Evolutionary conservation across 345 rosid species (phyloP).

Genomic region (Odontarrhena argentea): DNA sequence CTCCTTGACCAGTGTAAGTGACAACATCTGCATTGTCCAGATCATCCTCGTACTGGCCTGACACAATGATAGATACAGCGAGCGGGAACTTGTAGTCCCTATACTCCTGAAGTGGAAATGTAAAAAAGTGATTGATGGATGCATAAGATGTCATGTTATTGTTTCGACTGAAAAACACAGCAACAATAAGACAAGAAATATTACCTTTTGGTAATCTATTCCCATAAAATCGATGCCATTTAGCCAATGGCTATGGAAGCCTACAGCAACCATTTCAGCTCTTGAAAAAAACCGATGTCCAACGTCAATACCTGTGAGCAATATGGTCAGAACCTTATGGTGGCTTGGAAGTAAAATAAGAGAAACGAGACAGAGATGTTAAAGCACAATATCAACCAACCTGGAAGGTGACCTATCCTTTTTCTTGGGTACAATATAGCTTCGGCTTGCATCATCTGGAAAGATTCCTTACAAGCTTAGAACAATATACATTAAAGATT

Average conservation of each 20-base stretch:
- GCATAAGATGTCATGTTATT: not conserved
- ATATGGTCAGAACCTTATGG: slow-evolving; percentile 1
- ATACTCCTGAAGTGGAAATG: slow-evolving; percentile 50
- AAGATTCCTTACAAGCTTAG: not conserved
- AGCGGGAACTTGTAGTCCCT: slow-evolving; percentile 59
- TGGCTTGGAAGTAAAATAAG: slow-evolving; percentile 8
- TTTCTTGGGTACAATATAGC: slow-evolving; percentile 57
- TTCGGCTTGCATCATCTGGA: slow-evolving; percentile 59
- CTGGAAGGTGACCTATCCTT: slow-evolving; percentile 76
- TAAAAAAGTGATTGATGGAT: not conserved
- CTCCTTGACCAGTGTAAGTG: slow-evolving; percentile 94
- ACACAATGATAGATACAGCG: slow-evolving; percentile 73
- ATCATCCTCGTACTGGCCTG: slow-evolving; percentile 98
- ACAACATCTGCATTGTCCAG: slow-evolving; percentile 89
- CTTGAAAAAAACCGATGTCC: slow-evolving; percentile 92
- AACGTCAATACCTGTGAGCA: slow-evolving; percentile 70
- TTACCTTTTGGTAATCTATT: slow-evolving; percentile 52
- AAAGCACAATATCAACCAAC: slow-evolving; percentile 45
- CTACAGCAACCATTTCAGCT: slow-evolving; percentile 91
- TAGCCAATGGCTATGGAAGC: slow-evolving; percentile 92
- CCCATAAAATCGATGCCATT: slow-evolving; percentile 95
- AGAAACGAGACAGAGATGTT: not conserved
- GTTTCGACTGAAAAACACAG: not conserved
- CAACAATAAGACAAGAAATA: not conserved
- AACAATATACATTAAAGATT: not conserved